phyloP scores from a whole-genome alignment of 345 rosid genomes.

The Abelmoschus esculentus region DNA sequence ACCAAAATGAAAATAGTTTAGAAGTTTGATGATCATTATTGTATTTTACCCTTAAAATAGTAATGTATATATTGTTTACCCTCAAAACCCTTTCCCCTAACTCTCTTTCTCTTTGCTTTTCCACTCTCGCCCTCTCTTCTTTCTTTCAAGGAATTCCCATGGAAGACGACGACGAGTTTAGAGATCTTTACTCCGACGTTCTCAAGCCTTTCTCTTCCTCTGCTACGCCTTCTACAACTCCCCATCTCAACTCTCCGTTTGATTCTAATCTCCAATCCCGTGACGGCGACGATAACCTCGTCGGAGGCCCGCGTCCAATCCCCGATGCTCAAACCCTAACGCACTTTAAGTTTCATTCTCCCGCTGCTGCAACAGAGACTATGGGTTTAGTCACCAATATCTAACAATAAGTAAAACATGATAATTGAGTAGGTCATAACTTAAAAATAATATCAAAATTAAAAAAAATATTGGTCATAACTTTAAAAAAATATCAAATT shows the following conservation, averaged over 20 bases:
- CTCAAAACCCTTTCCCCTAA: neutral
- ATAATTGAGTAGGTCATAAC: too few species aligned
- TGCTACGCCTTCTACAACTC: neutral
- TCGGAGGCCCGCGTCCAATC: conserved; percentile 4
- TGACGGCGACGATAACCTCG: conserved; percentile 9
- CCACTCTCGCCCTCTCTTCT: neutral
- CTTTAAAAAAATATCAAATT: too few species aligned
- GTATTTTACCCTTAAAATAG: too few species aligned
- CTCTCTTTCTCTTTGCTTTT: neutral
- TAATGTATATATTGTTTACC: too few species aligned
- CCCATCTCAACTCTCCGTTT: conserved; percentile 27
- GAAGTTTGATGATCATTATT: too few species aligned
- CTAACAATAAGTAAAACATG: too few species aligned
- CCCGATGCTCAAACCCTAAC: conserved; percentile 9
- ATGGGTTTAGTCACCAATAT: too few species aligned
- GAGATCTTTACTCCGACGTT: conserved; percentile 94
- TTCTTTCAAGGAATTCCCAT: conserved; percentile 21
- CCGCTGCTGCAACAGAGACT: neutral
- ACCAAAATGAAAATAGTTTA: too few species aligned
- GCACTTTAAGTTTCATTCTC: neutral
- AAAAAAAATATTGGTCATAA: too few species aligned
- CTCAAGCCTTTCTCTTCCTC: conserved; percentile 41
- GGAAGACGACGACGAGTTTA: conserved; percentile 99
- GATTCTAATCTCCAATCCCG: conserved; percentile 50
- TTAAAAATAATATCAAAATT: too few species aligned